Percentiles rank a stretch among this genome's conserved stretches.
Conservation (phyloP, 345 rosid species). For the Lumnitzera littorea region DNA sequence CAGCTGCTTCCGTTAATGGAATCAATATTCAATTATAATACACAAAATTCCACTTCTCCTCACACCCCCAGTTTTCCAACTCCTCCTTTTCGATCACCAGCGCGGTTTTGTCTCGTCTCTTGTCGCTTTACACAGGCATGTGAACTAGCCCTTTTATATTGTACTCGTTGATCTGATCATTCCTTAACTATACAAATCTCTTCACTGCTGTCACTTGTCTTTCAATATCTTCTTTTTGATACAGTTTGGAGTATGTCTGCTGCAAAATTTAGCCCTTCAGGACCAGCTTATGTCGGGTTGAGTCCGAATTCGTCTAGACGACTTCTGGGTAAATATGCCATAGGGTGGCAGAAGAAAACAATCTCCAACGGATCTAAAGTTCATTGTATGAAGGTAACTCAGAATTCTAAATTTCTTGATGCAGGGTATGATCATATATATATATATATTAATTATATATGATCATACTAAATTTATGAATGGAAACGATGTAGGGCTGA, state of each 20-base stretch:
- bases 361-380: conserved; percentile 47
- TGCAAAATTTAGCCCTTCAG: conserved; percentile 31
- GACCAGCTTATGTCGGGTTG: conserved; percentile 24
- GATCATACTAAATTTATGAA: no score
- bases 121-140: conserved; percentile 1
- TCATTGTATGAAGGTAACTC: conserved; percentile 53
- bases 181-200: background rate
- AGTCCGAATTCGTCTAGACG: conserved; percentile 21
- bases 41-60: conserved; percentile 4
- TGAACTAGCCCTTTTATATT: conserved; percentile 17
- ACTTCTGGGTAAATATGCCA: conserved; percentile 23
- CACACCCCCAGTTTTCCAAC: background rate
- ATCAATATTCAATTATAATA: conserved; percentile 20
- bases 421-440: background rate
- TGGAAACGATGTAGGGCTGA: no score
- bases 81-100: background rate
- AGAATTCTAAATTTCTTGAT: background rate
- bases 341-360: conserved; percentile 37
- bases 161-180: conserved; percentile 5
- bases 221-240: background rate
- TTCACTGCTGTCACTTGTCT: background rate
- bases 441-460: no score
- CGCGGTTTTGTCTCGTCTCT: background rate
- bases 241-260: conserved; percentile 30
- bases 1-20: conserved; percentile 21